Conservation (phyloP, 2,329 filamentous ascomycete species). For the Samsoniella hepiali region DNA sequence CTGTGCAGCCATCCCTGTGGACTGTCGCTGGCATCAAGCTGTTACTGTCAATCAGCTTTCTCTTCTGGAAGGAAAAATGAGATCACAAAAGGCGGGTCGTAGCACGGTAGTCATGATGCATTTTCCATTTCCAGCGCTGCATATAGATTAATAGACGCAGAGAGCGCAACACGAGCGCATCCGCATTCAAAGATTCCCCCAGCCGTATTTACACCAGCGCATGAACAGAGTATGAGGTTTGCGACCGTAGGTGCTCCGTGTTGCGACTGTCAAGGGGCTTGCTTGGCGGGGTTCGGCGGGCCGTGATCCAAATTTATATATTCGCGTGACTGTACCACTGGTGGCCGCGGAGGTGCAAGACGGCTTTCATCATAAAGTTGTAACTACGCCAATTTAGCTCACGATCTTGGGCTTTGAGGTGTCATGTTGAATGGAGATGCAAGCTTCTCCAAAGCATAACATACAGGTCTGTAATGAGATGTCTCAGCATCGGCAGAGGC, state of each 20-base stretch:
- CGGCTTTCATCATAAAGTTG: too few species aligned
- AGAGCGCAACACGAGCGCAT: conserved; percentile 5
- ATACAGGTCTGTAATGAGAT: too few species aligned
- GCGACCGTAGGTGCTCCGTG: neutral
- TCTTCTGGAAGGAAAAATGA: conserved; percentile 30
- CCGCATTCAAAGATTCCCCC: neutral
- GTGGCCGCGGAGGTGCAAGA: neutral
- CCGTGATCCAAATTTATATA: neutral
- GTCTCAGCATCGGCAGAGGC: too few species aligned
- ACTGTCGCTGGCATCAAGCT: conserved; percentile 44
- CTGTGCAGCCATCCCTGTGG: conserved; percentile 44
- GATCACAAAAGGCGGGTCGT: neutral
- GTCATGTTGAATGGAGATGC: neutral
- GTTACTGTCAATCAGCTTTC: conserved; percentile 35
- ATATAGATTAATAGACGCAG: conserved; percentile 17
- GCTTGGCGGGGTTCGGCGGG: neutral
- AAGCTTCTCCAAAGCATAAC: neutral
- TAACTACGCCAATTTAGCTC: neutral
- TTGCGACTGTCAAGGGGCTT: neutral
- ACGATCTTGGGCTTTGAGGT: neutral
- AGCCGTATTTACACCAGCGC: too few species aligned
- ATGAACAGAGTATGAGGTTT: neutral
- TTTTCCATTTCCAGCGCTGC: conserved; percentile 14
- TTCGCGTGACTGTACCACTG: neutral
- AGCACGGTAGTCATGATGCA: neutral